A percentile compares a stretch with the other conserved stretches of the same genome.
Evolutionary conservation across 202 grass and related monocot genomes (phyloP).

Genomic region (Cymbopogon flexuosus): DNA sequence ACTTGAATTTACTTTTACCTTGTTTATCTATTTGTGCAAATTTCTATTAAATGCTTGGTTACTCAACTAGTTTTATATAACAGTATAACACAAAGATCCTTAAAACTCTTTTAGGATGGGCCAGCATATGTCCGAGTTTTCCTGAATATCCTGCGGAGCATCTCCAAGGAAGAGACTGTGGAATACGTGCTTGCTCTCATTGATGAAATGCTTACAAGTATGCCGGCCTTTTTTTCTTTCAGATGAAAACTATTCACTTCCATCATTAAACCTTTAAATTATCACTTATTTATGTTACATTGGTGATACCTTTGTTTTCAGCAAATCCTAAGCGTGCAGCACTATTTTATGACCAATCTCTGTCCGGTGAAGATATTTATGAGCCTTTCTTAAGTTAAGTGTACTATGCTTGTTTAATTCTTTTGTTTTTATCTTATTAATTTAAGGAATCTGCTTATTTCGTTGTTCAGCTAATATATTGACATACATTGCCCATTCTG

Average conservation of each 20-base stretch:
- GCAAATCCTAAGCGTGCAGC: conserved; percentile 69
- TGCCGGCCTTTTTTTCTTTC: conserved; percentile 10
- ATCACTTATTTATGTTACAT: conserved; percentile 31
- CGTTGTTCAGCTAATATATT: background rate
- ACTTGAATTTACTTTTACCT: background rate
- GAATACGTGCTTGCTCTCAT: conserved; percentile 94
- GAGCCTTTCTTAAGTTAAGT: conserved; percentile 89
- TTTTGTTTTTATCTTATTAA: conserved; percentile 20
- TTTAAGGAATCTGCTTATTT: background rate
- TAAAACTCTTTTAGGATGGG: conserved; percentile 56
- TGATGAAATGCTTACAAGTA: conserved; percentile 94
- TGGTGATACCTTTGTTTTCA: conserved; percentile 44
- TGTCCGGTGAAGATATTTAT: conserved; percentile 81
- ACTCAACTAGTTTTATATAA: background rate
- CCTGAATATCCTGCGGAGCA: conserved; percentile 67
- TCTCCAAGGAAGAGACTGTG: conserved; percentile 92
- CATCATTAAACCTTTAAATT: background rate
- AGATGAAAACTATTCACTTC: conserved; percentile 14
- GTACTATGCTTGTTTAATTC: conserved; percentile 23
- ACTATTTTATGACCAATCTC: conserved; percentile 79
- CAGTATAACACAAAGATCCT: background rate
- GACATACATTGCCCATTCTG: background rate
- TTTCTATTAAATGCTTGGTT: background rate
- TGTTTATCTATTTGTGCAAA: background rate
- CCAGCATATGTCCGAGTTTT: conserved; percentile 73